Base-by-base conservation (phyloP, 305 asterid species). In the Caryopteris hybrid region DNA sequence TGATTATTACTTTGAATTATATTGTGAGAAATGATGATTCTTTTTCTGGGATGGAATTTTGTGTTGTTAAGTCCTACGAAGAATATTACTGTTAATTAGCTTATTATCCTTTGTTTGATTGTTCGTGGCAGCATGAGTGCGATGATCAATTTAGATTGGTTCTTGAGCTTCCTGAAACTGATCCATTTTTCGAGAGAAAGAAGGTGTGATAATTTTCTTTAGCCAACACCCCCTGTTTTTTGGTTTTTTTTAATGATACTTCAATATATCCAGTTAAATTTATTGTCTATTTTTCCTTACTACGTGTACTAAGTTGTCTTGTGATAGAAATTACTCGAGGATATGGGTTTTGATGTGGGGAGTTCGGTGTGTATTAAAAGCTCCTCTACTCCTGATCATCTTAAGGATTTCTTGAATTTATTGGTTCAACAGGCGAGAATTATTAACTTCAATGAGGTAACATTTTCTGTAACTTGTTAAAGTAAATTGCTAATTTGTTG, bases 401-500 rank as follows among this genome's bases (percentile, higher is more conserved):
- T 81, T 14, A 84, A 76, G 60, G 72, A 76, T 59, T 61, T 66
- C 58, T 66, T 85, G 39, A 71, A 74, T 42, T 20, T 34, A 62
- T 69, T 85, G 85, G 82, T 85, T 66, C 83, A 76, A 73, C 76
- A 72, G 59, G 96, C 92, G 18, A 83, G 97, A 80, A 74, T 84
- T 76, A 64, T 82, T 55, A 74, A 78, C 78, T 79, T 84, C 68
- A 84, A 88, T 45, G 96, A 92, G 97, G 98, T 92, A 70, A 46
- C 22, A 6, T 69, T 39, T 17, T 71, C 54, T 27, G 18, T 60
- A 9, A 22, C 53, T 42, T 68, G 53, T 39, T 65, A 42, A 59
- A 61, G 67, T 64, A 42, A 53, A 22, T 10, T 29, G n/a, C 48
- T 23, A 66, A 56, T 65, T 63, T 23, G 61, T 29, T 16, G 74